These are phyloP conservation scores for Cryptomeria japonica DNA, from an alignment of 75 land plant species.

Conservation along the genomic window DNA sequence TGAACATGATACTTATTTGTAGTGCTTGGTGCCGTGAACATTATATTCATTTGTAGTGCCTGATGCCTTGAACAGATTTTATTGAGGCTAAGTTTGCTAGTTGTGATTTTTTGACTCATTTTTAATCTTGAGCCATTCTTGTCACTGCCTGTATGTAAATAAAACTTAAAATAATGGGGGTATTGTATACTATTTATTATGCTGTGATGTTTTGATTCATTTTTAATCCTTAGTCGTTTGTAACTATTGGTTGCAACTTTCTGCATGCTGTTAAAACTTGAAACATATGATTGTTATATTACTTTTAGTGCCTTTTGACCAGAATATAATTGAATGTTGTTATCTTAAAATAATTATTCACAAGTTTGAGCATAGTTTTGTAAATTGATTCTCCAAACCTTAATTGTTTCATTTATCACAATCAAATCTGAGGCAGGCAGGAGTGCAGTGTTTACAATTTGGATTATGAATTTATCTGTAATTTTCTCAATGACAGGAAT, in stretches of 20 bases:
- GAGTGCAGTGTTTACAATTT: background rate
- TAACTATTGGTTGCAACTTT: background rate
- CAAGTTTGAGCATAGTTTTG: background rate
- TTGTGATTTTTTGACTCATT: no score
- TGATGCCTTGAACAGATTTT: background rate
- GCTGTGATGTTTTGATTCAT: background rate
- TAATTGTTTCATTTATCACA: background rate
- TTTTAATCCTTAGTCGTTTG: background rate
- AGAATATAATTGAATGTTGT: background rate
- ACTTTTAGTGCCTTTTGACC: no score
- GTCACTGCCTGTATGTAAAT: no score
- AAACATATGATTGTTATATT: no score
- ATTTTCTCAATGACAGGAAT: slow-evolving; percentile 35
- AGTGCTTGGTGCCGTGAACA: no score
- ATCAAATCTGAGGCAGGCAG: background rate
- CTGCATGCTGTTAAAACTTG: background rate
- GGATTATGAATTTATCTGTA: background rate
- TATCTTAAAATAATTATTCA: background rate
- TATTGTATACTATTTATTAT: background rate
- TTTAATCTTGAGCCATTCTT: no score
- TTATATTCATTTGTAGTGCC: no score
- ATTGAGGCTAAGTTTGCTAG: background rate
- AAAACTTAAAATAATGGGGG: no score
- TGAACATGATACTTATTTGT: no score
- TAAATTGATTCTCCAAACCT: background rate